Conservation (phyloP, 305 asterid species). For the Rubia peregrina region DNA sequence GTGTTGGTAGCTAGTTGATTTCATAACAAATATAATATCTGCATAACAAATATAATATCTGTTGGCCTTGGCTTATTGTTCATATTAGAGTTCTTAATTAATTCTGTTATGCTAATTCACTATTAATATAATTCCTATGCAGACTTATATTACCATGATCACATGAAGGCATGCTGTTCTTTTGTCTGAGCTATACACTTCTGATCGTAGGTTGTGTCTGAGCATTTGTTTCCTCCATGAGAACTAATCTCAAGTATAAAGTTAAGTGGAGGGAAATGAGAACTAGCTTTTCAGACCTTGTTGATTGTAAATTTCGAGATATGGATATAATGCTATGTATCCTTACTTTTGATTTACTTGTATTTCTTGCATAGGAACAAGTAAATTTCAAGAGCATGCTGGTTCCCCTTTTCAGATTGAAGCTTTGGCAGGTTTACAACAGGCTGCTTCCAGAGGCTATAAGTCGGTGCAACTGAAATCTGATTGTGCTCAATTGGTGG, state of each 20-base stretch:
- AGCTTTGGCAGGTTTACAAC: too few relatives aligned
- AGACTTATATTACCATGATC: background rate
- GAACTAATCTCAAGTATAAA: too few relatives aligned
- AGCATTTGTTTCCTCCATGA: too few relatives aligned
- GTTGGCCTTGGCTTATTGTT: background rate
- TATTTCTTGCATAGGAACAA: slow-evolving; percentile 6
- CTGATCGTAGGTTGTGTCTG: background rate
- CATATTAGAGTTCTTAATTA: background rate
- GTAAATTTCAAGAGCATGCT: too few relatives aligned
- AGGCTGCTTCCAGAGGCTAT: too few relatives aligned
- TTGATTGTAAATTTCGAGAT: background rate
- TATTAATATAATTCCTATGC: background rate
- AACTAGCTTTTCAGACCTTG: background rate
- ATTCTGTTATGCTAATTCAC: background rate
- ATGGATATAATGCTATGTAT: background rate
- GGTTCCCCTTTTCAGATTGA: too few relatives aligned
- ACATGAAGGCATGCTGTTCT: background rate
- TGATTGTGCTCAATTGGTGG: too few relatives aligned
- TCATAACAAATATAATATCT: too few relatives aligned
- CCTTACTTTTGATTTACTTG: background rate
- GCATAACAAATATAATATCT: too few relatives aligned
- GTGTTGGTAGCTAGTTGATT: too few relatives aligned
- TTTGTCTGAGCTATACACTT: background rate
- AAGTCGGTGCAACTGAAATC: too few relatives aligned
- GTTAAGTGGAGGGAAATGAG: too few relatives aligned